Conservation (phyloP, 2,329 filamentous ascomycete genomes). For the Aspergillus melleus region DNA sequence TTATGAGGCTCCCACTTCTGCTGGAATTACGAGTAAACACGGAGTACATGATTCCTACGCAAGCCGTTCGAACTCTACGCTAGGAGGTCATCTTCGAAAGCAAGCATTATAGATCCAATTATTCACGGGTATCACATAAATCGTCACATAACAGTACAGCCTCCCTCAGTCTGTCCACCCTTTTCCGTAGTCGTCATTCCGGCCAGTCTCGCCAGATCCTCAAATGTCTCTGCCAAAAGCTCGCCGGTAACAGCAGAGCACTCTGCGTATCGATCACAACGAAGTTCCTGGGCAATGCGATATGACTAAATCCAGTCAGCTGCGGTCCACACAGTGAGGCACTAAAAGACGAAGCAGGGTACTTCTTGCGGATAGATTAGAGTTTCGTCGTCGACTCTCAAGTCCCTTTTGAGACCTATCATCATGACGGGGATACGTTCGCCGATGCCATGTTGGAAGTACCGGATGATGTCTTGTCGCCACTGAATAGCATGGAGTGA, state of each 20-base stretch:
- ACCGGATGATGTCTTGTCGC: conserved; percentile 44
- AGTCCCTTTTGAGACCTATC: conserved; percentile 59
- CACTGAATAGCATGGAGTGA: conserved; percentile 30
- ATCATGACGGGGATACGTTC: conserved; percentile 58
- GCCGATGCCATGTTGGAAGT: conserved; percentile 51
- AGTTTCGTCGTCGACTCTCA: conserved; percentile 49
- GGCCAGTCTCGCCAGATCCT: conserved; percentile 60
- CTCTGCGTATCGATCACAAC: conserved; percentile 63
- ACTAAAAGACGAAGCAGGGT: conserved; percentile 21
- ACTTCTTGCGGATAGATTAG: conserved; percentile 47
- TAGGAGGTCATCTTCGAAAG: neutral
- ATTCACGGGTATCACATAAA: neutral
- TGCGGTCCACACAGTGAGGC: conserved; percentile 23
- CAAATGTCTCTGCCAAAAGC: conserved; percentile 59
- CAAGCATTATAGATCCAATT: conserved; percentile 1
- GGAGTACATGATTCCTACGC: no score
- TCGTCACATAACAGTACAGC: conserved; percentile 43
- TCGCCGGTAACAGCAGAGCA: conserved; percentile 63
- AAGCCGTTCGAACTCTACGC: no score
- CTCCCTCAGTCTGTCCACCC: conserved; percentile 51
- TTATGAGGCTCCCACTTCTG: no score
- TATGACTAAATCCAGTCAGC: conserved; percentile 44
- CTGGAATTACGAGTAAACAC: no score
- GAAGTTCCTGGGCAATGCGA: conserved; percentile 60
- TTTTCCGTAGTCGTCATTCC: conserved; percentile 58